A percentile compares a stretch with the other conserved stretches of the same genome.
These are phyloP conservation scores for Emergomyces pasteurianus DNA, from an alignment of 2,329 filamentous ascomycete species.

Conservation along the genomic window DNA sequence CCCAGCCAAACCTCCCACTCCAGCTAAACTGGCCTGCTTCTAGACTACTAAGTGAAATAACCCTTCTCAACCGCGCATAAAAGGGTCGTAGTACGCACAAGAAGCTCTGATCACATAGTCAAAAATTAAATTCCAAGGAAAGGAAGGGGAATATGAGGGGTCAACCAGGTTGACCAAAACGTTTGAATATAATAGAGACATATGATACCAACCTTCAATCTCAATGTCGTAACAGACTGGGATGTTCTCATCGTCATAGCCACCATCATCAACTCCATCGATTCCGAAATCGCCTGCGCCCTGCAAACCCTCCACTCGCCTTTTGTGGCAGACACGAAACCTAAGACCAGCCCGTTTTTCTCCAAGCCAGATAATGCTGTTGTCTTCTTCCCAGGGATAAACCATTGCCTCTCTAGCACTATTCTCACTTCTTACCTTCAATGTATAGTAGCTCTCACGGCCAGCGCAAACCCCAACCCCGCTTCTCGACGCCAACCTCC, in stretches of 20 bases:
- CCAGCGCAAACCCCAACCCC: background rate
- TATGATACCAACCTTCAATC: constrained; percentile 50
- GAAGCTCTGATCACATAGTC: background rate
- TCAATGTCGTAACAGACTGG: constrained; percentile 58
- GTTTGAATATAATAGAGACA: background rate
- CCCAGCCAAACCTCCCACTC: background rate
- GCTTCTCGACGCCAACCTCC: constrained; percentile 6
- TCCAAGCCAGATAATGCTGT: constrained; percentile 55
- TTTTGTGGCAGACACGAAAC: constrained; percentile 46
- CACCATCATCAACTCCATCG: constrained; percentile 22
- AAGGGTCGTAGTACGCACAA: background rate
- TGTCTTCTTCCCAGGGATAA: constrained; percentile 24
- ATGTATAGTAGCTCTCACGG: background rate
- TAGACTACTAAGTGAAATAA: background rate
- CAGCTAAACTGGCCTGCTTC: background rate
- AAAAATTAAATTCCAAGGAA: background rate
- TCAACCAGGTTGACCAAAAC: background rate
- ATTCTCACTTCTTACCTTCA: constrained; percentile 15
- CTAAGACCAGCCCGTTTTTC: constrained; percentile 54
- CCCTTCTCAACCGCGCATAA: background rate
- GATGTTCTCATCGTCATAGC: constrained; percentile 44
- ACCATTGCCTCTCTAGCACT: constrained; percentile 5
- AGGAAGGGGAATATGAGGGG: background rate
- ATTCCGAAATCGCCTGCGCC: constrained; percentile 36
- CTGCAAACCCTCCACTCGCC: constrained; percentile 32